These are phyloP conservation scores for Backusella morwellensis DNA, from an alignment of 192 early-diverging fungal genomes.

Conservation along the genomic window DNA sequence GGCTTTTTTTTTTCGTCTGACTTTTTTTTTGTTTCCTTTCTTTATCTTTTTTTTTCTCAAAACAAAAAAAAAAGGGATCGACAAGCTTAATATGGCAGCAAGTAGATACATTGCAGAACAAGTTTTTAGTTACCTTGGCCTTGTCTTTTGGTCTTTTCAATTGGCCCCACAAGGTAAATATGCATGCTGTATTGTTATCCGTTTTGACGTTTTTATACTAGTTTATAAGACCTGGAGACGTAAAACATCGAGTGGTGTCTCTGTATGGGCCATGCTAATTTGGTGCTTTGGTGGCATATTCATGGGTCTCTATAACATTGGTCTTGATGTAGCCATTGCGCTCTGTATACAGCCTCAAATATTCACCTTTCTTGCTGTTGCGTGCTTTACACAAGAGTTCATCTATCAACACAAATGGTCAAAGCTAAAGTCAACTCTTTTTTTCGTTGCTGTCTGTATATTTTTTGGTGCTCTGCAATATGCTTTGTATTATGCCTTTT, in stretches of 20 bases:
- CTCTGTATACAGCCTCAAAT: conserved; percentile 47
- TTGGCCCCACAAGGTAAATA: conserved; percentile 41
- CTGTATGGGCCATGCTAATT: conserved; percentile 37
- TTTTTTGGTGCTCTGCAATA: conserved; percentile 20
- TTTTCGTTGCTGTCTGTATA: not conserved
- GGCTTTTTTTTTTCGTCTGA: not conserved
- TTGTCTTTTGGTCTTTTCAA: conserved; percentile 53
- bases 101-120: conserved; percentile 4
- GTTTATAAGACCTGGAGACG: conserved; percentile 38
- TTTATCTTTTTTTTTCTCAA: not conserved
- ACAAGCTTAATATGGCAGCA: not conserved
- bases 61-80: not conserved
- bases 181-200: not conserved
- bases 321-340: conserved; percentile 39
- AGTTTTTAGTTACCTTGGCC: conserved; percentile 33
- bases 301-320: conserved; percentile 44
- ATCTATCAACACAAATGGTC: conserved; percentile 35
- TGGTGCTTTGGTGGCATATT: conserved; percentile 37
- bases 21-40: not conserved
- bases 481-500: conserved; percentile 23
- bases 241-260: conserved; percentile 40
- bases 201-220: not conserved
- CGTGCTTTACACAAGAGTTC: conserved; percentile 39
- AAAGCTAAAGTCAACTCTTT: not conserved
- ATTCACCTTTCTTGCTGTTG: conserved; percentile 37